A percentile compares a stretch with the other conserved stretches of the same genome.
Conservation (phyloP, 1,139 yeast species). For the Scheffersomyces stambukii region DNA sequence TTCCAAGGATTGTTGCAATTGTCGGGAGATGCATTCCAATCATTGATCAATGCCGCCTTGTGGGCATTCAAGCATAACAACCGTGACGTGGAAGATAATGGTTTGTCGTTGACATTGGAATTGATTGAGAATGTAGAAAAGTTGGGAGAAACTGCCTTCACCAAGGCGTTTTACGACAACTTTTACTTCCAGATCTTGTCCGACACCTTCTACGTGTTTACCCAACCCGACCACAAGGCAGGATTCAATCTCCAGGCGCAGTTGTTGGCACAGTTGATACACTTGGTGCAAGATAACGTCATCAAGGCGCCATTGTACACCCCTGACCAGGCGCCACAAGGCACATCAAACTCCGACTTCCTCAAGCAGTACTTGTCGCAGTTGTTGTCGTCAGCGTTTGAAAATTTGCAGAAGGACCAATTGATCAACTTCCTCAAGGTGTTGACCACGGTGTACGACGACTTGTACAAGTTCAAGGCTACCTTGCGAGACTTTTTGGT, state of each 20-base stretch:
- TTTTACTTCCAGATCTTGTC: slow-evolving; percentile 87
- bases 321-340: slow-evolving; percentile 70
- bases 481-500: slow-evolving; percentile 93
- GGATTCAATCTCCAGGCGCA: slow-evolving; percentile 89
- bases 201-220: slow-evolving; percentile 87
- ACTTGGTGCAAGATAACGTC: slow-evolving; percentile 72
- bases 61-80: slow-evolving; percentile 99
- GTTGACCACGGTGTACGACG: slow-evolving; percentile 67
- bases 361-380: slow-evolving; percentile 79
- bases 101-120: slow-evolving; percentile 77
- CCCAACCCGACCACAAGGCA: slow-evolving; percentile 97
- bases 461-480: slow-evolving; percentile 73
- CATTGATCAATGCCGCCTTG: slow-evolving; percentile 86
- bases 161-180: slow-evolving; percentile 82
- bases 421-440: slow-evolving; percentile 78
- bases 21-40: slow-evolving; percentile 89
- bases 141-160: slow-evolving; percentile 70
- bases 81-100: slow-evolving; percentile 91
- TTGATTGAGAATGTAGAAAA: slow-evolving; percentile 83
- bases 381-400: slow-evolving; percentile 83
- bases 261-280: slow-evolving; percentile 77
- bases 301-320: slow-evolving; percentile 76
- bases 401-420: slow-evolving; percentile 82
- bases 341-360: slow-evolving; percentile 76
- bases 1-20: slow-evolving; percentile 83